Evolutionary conservation across 352 stramenopile genomes (phyloP).

Genomic region (Globisporangium recalcitrans): DNA sequence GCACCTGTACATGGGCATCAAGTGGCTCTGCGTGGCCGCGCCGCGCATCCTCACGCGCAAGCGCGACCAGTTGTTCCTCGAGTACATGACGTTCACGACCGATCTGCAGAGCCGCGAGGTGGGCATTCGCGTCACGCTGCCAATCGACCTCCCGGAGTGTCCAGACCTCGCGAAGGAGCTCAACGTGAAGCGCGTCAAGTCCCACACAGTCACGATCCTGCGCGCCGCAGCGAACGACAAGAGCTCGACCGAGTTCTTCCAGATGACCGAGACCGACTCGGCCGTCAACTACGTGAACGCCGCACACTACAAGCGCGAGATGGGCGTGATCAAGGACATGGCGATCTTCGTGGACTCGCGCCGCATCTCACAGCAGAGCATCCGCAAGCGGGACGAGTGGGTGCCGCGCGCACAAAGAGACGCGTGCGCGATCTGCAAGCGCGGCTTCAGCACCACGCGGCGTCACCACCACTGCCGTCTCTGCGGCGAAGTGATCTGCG

Average conservation of each 20-base stretch:
- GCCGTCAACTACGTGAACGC: conserved; percentile 17
- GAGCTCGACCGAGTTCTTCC: conserved; percentile 49
- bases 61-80: conserved; percentile 64
- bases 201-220: conserved; percentile 54
- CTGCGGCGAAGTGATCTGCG: conserved; percentile 71
- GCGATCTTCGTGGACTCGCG: conserved; percentile 53
- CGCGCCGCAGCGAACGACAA: conserved; percentile 28
- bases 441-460: conserved; percentile 51
- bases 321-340: conserved; percentile 52
- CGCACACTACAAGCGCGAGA: conserved; percentile 40
- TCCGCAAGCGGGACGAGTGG: conserved; percentile 50
- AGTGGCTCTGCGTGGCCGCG: conserved; percentile 63
- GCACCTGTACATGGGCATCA: conserved; percentile 73
- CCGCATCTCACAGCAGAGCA: conserved; percentile 49
- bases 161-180: conserved; percentile 39
- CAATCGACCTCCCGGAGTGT: conserved; percentile 56
- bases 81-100: conserved; percentile 70
- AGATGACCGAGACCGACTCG: conserved; percentile 49
- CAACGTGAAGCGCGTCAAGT: conserved; percentile 49
- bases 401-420: conserved; percentile 36
- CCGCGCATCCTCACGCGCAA: conserved; percentile 55
- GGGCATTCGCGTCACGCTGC: conserved; percentile 62
- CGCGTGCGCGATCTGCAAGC: conserved; percentile 54
- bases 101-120: conserved; percentile 55
- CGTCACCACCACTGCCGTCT: conserved; percentile 72